These are phyloP conservation scores for Olyra latifolia DNA, from an alignment of 176 grass and related monocot species.

Conservation along the genomic window DNA sequence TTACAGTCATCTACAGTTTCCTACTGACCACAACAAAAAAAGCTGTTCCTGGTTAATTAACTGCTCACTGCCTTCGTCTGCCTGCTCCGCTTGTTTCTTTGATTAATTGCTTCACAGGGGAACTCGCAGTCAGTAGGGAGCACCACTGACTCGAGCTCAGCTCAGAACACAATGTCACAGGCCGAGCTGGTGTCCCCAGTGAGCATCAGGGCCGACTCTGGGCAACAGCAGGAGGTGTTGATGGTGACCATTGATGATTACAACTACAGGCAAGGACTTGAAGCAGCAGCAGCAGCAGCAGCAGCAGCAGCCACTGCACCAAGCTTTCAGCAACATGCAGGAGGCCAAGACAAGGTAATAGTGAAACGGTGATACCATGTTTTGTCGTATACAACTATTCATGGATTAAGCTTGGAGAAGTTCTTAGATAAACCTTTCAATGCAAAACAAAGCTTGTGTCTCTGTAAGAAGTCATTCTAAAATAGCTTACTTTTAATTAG, in stretches of 20 bases:
- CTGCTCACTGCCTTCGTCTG: slow-evolving; percentile 41
- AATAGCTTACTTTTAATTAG: neutral
- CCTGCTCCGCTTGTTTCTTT: slow-evolving; percentile 37
- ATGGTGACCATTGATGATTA: slow-evolving; percentile 75
- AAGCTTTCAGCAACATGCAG: slow-evolving; percentile 47
- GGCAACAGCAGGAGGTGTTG: slow-evolving; percentile 50
- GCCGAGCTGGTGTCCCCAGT: slow-evolving; percentile 56
- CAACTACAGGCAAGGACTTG: slow-evolving; percentile 51
- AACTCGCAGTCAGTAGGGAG: slow-evolving; percentile 73
- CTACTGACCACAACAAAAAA: slow-evolving; percentile 39
- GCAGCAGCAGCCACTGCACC: slow-evolving; percentile 31
- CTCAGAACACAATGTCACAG: slow-evolving; percentile 58
- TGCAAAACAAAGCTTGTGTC: slow-evolving; percentile 17
- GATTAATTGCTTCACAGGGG: slow-evolving; percentile 54
- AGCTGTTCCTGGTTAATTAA: slow-evolving; percentile 55
- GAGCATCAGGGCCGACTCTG: slow-evolving; percentile 49
- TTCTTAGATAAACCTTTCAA: slow-evolving; percentile 3
- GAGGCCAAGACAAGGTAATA: slow-evolving; percentile 61
- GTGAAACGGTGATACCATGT: slow-evolving; percentile 8
- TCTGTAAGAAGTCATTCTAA: neutral
- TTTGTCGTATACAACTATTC: slow-evolving; percentile 20
- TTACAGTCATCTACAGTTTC: slow-evolving; percentile 38
- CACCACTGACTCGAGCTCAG: slow-evolving; percentile 81
- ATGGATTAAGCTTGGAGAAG: slow-evolving; percentile 1
- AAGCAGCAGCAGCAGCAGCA: slow-evolving; percentile 9